A percentile compares a stretch with the other conserved stretches of the same genome.
Conservation (phyloP, 805 yeast species). For the Wickerhamomyces chambardii region DNA sequence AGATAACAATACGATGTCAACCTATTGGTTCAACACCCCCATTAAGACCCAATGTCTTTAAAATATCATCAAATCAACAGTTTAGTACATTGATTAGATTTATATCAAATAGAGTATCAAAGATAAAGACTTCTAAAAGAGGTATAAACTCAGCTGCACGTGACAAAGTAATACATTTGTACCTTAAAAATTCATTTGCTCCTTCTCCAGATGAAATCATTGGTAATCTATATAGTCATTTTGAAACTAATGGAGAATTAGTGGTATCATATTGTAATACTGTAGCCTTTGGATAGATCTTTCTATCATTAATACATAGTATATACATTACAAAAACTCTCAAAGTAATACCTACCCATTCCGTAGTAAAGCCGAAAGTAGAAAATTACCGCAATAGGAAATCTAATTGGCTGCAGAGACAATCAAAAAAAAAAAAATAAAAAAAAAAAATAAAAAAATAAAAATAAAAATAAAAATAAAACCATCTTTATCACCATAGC, state of each 20-base stretch:
- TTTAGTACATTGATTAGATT: conserved; percentile 37
- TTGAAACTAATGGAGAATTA: conserved; percentile 28
- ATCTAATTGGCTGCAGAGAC: too few relatives aligned
- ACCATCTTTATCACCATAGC: too few relatives aligned
- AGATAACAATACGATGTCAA: conserved; percentile 40
- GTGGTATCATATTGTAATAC: conserved; percentile 34
- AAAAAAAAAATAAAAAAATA: too few relatives aligned
- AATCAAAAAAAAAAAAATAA: too few relatives aligned
- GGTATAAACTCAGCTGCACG: conserved; percentile 1
- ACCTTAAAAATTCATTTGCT: conserved; percentile 34
- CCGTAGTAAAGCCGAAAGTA: too few relatives aligned
- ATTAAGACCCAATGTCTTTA: conserved; percentile 40
- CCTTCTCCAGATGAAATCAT: conserved; percentile 36
- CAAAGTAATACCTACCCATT: too few relatives aligned
- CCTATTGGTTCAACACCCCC: conserved; percentile 51
- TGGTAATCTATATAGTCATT: conserved; percentile 27
- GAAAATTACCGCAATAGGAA: too few relatives aligned
- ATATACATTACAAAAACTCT: background rate
- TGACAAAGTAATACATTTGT: conserved; percentile 23
- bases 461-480: too few relatives aligned
- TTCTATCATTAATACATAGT: too few relatives aligned
- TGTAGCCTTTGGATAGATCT: conserved; percentile 35
- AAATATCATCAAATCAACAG: conserved; percentile 36
- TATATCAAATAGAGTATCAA: conserved; percentile 28
- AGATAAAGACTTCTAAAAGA: conserved; percentile 8